Evolutionary conservation across 2,329 filamentous ascomycete genomes (phyloP).

Genomic region (Aphanocladium album): DNA sequence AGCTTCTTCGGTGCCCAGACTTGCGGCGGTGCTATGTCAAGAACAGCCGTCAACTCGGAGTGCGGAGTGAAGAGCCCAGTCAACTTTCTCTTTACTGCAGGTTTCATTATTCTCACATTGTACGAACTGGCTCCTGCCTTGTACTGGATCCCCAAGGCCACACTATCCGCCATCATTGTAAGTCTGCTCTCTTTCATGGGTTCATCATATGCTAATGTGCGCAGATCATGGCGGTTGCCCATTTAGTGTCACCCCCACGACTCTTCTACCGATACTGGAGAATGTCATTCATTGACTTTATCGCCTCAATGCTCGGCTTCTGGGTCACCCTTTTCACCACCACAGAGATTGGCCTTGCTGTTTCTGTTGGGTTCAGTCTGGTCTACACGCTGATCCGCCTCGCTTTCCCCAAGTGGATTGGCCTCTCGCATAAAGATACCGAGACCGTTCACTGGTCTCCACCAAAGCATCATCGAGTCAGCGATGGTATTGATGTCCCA

Average conservation of each 20-base stretch:
- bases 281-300: conserved; percentile 59
- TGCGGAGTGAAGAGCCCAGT: conserved; percentile 58
- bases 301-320: conserved; percentile 57
- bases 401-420: conserved; percentile 45
- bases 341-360: conserved; percentile 55
- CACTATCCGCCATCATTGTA: conserved; percentile 58
- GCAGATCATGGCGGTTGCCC: conserved; percentile 57
- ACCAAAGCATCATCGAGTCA: conserved; percentile 16
- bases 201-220: neutral
- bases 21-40: conserved; percentile 61
- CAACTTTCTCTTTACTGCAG: conserved; percentile 55
- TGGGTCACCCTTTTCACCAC: conserved; percentile 60
- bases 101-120: conserved; percentile 56
- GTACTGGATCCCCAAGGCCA: conserved; percentile 64
- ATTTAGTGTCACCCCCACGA: conserved; percentile 53
- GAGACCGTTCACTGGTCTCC: conserved; percentile 25
- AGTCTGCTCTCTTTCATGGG: conserved; percentile 16
- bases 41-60: conserved; percentile 62
- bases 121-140: conserved; percentile 56
- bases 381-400: conserved; percentile 54
- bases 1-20: conserved; percentile 61
- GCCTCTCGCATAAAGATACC: conserved; percentile 25
- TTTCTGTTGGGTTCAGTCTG: conserved; percentile 58
- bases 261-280: conserved; percentile 61
- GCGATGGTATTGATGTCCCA: conserved; percentile 27